Evolutionary conservation across 345 rosid species (phyloP).

Genomic region (Eucalyptus coolabah): DNA sequence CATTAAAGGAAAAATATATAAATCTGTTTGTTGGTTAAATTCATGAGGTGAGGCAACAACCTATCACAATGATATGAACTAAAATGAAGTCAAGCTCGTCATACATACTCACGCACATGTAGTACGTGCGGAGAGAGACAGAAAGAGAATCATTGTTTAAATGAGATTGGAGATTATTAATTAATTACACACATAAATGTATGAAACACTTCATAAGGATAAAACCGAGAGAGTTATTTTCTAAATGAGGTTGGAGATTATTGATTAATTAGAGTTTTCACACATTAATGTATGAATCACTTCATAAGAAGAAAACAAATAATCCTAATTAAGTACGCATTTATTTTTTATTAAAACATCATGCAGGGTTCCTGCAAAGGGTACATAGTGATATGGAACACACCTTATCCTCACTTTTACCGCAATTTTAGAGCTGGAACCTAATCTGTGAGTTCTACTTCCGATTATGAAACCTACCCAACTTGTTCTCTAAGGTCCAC

Average conservation of each 20-base stretch:
- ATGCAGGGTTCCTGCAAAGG: background rate
- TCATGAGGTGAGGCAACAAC: background rate
- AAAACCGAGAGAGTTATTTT: too few relatives aligned
- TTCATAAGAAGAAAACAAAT: background rate
- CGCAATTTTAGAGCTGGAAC: background rate
- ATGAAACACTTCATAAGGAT: background rate
- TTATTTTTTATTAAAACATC: background rate
- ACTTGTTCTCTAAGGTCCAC: background rate
- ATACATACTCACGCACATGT: background rate
- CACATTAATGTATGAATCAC: background rate
- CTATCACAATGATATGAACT: background rate
- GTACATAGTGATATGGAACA: background rate
- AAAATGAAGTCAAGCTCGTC: background rate
- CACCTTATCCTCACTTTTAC: background rate
- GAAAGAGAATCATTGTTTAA: fast-evolving
- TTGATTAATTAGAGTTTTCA: background rate
- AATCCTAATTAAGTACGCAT: background rate
- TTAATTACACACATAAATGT: background rate
- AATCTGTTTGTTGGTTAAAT: background rate
- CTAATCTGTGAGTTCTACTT: background rate
- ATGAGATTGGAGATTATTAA: fast-evolving
- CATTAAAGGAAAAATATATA: too few relatives aligned
- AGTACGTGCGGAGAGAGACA: fast-evolving
- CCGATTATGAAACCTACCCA: background rate
- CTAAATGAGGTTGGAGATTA: background rate